phyloP scores from a whole-genome alignment of 2,329 filamentous ascomycete species.

The Talaromyces sp. region DNA sequence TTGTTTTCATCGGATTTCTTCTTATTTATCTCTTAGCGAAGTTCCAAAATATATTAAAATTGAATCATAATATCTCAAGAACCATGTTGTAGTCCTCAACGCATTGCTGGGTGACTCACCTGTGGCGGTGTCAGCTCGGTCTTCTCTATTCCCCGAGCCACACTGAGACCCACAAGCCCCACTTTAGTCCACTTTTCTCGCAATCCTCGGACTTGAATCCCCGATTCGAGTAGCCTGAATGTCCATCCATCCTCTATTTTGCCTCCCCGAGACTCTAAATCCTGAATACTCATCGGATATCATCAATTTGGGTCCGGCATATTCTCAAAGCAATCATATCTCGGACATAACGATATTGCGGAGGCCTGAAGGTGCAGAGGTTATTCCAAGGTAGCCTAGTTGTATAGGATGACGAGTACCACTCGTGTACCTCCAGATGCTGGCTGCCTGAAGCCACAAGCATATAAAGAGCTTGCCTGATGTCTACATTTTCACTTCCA shows the following conservation, averaged over 20 bases:
- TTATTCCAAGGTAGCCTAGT: conserved; percentile 20
- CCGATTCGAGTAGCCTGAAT: background rate
- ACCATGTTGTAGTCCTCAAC: too few species aligned
- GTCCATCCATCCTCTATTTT: background rate
- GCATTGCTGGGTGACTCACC: background rate
- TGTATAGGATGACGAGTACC: conserved; percentile 9
- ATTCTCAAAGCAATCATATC: background rate
- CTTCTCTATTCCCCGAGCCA: background rate
- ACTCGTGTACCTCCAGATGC: background rate
- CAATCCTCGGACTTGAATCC: background rate
- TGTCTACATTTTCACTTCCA: background rate
- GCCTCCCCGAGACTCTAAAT: background rate
- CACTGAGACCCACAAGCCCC: background rate
- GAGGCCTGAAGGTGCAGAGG: background rate
- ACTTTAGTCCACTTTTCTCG: background rate
- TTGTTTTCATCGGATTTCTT: too few species aligned
- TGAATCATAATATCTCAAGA: too few species aligned
- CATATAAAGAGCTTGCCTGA: conserved; percentile 13
- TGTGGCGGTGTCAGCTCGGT: background rate
- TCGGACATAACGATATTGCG: background rate
- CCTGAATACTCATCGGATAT: background rate
- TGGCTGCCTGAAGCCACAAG: conserved; percentile 5
- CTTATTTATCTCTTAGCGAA: too few species aligned
- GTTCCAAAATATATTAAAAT: too few species aligned
- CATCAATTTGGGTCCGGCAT: background rate